Conservation (phyloP, 2,329 filamentous ascomycete species). For the Elsinoe perseae region DNA sequence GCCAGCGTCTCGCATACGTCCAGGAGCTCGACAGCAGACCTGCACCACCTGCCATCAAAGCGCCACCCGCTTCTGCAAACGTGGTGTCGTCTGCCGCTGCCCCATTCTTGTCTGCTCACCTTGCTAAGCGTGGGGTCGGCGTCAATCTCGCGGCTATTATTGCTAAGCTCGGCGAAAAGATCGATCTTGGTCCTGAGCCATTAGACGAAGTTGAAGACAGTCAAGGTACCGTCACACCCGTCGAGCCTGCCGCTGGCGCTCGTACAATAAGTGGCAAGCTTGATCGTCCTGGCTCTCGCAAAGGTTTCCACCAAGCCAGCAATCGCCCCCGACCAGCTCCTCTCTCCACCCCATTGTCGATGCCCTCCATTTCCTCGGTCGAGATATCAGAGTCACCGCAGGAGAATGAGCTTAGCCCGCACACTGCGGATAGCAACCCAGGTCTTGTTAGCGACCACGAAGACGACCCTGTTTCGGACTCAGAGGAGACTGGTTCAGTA, state of each 20-base stretch:
- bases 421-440: conserved; percentile 43
- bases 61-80: neutral
- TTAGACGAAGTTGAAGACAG: conserved; percentile 17
- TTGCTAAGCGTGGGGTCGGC: conserved; percentile 36
- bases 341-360: conserved; percentile 21
- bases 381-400: conserved; percentile 27
- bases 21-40: neutral
- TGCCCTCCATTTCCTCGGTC: neutral
- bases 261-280: conserved; percentile 20
- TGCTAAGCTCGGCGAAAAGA: conserved; percentile 26
- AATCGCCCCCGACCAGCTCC: conserved; percentile 28
- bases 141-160: conserved; percentile 31
- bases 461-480: conserved; percentile 35
- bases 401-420: conserved; percentile 36
- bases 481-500: conserved; percentile 24
- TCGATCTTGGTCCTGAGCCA: conserved; percentile 27
- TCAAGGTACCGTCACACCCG: conserved; percentile 2
- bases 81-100: conserved; percentile 21
- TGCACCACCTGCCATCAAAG: neutral
- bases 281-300: conserved; percentile 24
- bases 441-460: conserved; percentile 45
- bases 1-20: conserved; percentile 16
- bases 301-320: conserved; percentile 24
- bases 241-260: conserved; percentile 12
- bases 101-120: conserved; percentile 36